Conservation (phyloP, 2,329 filamentous ascomycete species). For the Raffaelea arxii region DNA sequence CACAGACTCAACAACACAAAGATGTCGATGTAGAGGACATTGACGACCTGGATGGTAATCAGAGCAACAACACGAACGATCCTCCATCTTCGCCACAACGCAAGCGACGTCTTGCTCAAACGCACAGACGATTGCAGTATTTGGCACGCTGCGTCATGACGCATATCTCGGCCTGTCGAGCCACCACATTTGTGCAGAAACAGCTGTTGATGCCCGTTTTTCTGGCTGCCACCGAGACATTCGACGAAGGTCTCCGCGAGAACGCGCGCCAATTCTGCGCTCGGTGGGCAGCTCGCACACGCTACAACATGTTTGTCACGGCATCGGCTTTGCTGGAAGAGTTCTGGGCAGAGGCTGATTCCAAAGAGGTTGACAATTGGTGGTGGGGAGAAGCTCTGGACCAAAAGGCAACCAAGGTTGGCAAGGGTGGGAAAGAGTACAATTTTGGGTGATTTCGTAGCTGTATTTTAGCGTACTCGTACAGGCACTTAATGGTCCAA, state of each 20-base stretch:
- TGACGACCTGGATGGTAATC: background rate
- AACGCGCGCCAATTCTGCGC: conserved; percentile 19
- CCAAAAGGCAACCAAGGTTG: too few species aligned
- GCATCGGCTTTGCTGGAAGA: conserved; percentile 13
- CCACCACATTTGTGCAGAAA: conserved; percentile 21
- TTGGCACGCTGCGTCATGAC: conserved; percentile 20
- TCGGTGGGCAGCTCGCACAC: conserved; percentile 21
- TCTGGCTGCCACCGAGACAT: conserved; percentile 21
- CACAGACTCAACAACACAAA: background rate
- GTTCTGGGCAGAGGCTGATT: conserved; percentile 11
- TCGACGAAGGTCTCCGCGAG: conserved; percentile 14
- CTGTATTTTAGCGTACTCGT: too few species aligned
- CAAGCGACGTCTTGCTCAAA: background rate
- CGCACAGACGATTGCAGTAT: conserved; percentile 1
- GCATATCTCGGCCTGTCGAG: conserved; percentile 20
- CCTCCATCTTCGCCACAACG: background rate
- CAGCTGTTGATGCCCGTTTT: conserved; percentile 27
- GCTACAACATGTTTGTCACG: conserved; percentile 22
- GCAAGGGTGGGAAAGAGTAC: too few species aligned
- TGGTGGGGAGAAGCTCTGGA: conserved; percentile 6
- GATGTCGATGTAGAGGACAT: background rate
- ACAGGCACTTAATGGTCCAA: too few species aligned
- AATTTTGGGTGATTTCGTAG: too few species aligned
- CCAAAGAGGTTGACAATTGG: background rate
- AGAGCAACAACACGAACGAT: background rate